Evolutionary conservation across 106 monocot species (phyloP), one percentile per base, ranked within the genome.

Genomic region (Dendrobium officinale): DNA sequence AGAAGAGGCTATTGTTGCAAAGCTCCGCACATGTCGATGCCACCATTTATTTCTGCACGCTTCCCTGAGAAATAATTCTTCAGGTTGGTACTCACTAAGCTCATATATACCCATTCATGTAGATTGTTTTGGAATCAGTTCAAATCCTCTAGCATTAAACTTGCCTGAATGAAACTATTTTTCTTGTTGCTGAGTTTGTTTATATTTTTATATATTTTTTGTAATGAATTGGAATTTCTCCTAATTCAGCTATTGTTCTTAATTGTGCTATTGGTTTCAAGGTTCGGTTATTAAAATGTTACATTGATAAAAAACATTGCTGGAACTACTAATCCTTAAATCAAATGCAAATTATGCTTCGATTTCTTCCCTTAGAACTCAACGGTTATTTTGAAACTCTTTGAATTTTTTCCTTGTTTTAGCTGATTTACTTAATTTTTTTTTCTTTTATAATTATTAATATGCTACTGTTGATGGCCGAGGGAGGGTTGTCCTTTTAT

Each of bases 1-100:
- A 47, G 98, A 99, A 82, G 98, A 99, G 77, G 98, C 95, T 78
- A 64, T 99, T 75, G 95, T 99, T 42, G 87, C 90, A 72, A 99
- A 95, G 81, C 91, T 99, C 73, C 94, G 95, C 42, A 99, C 93
- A 56, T 91, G 93, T 80, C 84, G 85, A 33, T 91, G 83, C 79
- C 98, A 99, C 77, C 91, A 95, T 86, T 83, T 99, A 70, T 99
- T 86, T 86, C 86, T 99, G 26, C 98, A 99, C 61, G 83, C 80
- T 77, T 93, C 98, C 70, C 87, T 99, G 78, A 85, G 91, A 55
- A 79, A 89, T 78, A 99, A 90, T 87, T 84, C 88, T 84, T 95
- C 98, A 91, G 98, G 98, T 99, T 76, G 72, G 68, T 22, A 19
- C 37, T 55, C 18, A 37, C 4, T 31, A 70, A 70, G 13, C 33